Conservation (phyloP, 2,329 filamentous ascomycete genomes). For the Hypoxylon sp. region DNA sequence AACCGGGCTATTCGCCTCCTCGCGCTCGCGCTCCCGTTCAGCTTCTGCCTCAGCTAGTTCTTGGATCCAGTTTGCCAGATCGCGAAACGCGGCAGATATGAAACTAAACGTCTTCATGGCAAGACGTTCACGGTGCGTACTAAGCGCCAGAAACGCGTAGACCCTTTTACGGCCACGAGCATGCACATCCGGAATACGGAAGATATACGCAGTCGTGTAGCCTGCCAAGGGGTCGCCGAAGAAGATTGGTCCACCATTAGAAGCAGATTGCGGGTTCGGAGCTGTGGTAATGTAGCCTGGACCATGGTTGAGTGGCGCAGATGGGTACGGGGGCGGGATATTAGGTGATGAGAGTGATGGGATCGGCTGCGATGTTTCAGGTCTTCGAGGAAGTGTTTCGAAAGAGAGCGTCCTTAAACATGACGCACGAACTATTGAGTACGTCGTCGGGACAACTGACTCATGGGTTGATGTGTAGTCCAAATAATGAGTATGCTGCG, state of each 20-base stretch:
- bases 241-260: conserved; percentile 76
- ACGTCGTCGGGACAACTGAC: conserved; percentile 72
- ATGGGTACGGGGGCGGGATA: conserved; percentile 59
- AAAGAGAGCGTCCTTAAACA: conserved; percentile 77
- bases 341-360: conserved; percentile 53
- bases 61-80: conserved; percentile 76
- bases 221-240: conserved; percentile 76
- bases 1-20: conserved; percentile 57
- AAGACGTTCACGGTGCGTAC: conserved; percentile 74
- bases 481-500: conserved; percentile 74
- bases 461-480: conserved; percentile 80
- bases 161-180: conserved; percentile 78
- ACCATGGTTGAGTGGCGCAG: conserved; percentile 56
- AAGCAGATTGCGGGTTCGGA: conserved; percentile 64
- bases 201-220: conserved; percentile 79
- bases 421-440: conserved; percentile 76
- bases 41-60: conserved; percentile 74
- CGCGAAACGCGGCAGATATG: conserved; percentile 73
- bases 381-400: conserved; percentile 74
- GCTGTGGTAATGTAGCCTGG: conserved; percentile 67
- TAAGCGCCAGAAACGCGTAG: conserved; percentile 77
- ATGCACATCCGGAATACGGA: conserved; percentile 77
- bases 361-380: conserved; percentile 57
- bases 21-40: conserved; percentile 66
- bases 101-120: conserved; percentile 77